These are phyloP conservation scores for Starmerella vaccinii DNA, from an alignment of 805 yeast genomes.

Conservation along the genomic window DNA sequence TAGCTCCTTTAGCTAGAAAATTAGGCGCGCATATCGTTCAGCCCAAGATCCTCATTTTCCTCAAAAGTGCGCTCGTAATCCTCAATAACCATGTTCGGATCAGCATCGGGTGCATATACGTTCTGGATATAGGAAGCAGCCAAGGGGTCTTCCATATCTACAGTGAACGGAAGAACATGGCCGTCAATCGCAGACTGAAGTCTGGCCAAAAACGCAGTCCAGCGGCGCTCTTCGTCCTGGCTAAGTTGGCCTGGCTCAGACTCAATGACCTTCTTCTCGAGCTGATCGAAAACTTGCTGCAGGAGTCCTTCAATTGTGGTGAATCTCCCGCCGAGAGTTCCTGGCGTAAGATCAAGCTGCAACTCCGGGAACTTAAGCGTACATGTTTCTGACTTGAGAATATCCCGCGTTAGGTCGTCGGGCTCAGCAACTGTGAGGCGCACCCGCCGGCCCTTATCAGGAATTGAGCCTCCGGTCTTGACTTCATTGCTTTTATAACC, in stretches of 20 bases:
- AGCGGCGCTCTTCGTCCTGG: conserved; percentile 58
- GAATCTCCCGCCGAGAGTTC: conserved; percentile 96
- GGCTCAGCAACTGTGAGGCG: conserved; percentile 70
- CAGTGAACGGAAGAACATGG: conserved; percentile 60
- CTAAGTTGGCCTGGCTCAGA: conserved; percentile 91
- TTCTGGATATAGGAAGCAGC: conserved; percentile 94
- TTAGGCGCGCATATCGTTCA: conserved; percentile 37
- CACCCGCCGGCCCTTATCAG: conserved; percentile 68
- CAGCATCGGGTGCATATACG: conserved; percentile 97
- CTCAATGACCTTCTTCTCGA: conserved; percentile 71
- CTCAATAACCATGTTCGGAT: conserved; percentile 88
- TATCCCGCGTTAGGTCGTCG: conserved; percentile 89
- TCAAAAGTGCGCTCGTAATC: conserved; percentile 81
- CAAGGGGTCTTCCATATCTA: conserved; percentile 85
- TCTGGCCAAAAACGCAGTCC: conserved; percentile 68
- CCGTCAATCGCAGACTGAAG: conserved; percentile 76
- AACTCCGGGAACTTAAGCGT: conserved; percentile 78
- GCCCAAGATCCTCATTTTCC: conserved; percentile 87
- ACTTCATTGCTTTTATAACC: conserved; percentile 97
- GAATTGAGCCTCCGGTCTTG: conserved; percentile 95
- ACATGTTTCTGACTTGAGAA: conserved; percentile 90
- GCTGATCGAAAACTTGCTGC: conserved; percentile 79
- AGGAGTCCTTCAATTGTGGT: conserved; percentile 93
- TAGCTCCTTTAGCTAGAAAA: conserved; percentile 7
- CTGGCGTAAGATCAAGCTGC: conserved; percentile 81